Percentiles rank a stretch among this genome's conserved stretches.
phyloP scores from a whole-genome alignment of 2,329 filamentous ascomycete genomes.

The Xylaria sp. region DNA sequence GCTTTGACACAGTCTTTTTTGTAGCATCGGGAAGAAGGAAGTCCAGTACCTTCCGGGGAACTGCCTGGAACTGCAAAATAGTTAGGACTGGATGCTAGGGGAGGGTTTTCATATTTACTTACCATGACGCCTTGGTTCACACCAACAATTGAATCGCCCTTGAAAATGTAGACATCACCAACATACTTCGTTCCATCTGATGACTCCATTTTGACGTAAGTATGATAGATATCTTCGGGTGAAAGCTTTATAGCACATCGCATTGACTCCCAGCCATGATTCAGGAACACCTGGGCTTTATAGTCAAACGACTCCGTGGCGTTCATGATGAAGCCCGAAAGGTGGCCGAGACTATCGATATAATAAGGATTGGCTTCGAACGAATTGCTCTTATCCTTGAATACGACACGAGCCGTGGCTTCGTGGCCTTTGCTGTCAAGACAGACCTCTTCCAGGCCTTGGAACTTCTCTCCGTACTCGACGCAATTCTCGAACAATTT shows the following conservation, averaged over 20 bases:
- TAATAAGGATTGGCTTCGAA: slow-evolving; percentile 11
- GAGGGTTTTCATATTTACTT: slow-evolving; percentile 2
- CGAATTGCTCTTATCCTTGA: slow-evolving; percentile 6
- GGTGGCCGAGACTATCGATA: slow-evolving; percentile 15
- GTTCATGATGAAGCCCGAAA: slow-evolving; percentile 26
- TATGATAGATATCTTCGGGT: slow-evolving; percentile 13
- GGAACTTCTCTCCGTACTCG: slow-evolving; percentile 15
- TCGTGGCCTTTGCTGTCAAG: slow-evolving; percentile 21
- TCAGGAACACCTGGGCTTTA: slow-evolving; percentile 14
- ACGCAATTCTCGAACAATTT: slow-evolving; percentile 16
- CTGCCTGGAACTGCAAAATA: background rate
- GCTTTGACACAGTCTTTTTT: background rate
- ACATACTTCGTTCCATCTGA: slow-evolving; percentile 3
- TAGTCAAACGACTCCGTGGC: slow-evolving; percentile 9
- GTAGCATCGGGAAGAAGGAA: background rate
- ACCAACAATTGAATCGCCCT: slow-evolving; percentile 10
- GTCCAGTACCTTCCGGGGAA: background rate
- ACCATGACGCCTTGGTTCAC: slow-evolving; percentile 21
- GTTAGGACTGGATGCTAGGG: slow-evolving; percentile 1
- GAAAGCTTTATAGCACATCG: slow-evolving; percentile 9
- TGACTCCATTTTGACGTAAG: slow-evolving; percentile 23
- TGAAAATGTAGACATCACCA: slow-evolving; percentile 20
- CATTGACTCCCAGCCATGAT: slow-evolving; percentile 25
- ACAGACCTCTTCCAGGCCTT: slow-evolving; percentile 18
- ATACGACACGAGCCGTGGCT: slow-evolving; percentile 8